Evolutionary conservation across 1,284 basidiomycete species (phyloP).

Genomic region (Rhizoctonia solani): DNA sequence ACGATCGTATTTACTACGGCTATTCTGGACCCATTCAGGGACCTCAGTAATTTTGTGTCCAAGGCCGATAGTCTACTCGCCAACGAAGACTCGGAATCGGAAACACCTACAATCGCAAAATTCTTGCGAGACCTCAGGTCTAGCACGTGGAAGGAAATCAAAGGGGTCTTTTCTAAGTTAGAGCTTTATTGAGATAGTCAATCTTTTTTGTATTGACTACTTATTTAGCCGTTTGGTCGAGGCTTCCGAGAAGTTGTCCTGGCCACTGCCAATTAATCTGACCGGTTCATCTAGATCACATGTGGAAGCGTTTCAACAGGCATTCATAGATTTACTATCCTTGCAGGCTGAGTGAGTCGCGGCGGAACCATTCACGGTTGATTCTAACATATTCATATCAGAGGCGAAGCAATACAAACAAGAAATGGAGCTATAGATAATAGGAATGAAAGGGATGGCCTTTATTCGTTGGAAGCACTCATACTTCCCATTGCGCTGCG

Average conservation of each 20-base stretch:
- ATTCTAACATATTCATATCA: constrained; percentile 21
- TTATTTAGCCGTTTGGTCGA: constrained; percentile 59
- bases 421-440: constrained; percentile 3
- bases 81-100: constrained; percentile 45
- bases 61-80: constrained; percentile 54
- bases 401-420: constrained; percentile 1
- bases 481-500: constrained; percentile 81
- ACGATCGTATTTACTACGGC: constrained; percentile 49
- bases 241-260: constrained; percentile 72
- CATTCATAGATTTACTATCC: constrained; percentile 73
- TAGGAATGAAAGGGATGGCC: constrained; percentile 51
- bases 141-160: constrained; percentile 77
- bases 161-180: constrained; percentile 63
- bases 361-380: constrained; percentile 30
- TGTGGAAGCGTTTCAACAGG: constrained; percentile 67
- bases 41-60: constrained; percentile 62
- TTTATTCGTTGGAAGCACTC: constrained; percentile 85
- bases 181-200: constrained; percentile 41
- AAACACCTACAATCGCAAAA: constrained; percentile 55
- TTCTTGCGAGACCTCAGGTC: constrained; percentile 64
- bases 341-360: constrained; percentile 74
- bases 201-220: constrained; percentile 33
- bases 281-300: constrained; percentile 55
- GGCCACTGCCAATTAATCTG: constrained; percentile 67
- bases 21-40: constrained; percentile 61